phyloP scores from a whole-genome alignment of 306 rosid genomes.

The Psophocarpus tetragonolobus region DNA sequence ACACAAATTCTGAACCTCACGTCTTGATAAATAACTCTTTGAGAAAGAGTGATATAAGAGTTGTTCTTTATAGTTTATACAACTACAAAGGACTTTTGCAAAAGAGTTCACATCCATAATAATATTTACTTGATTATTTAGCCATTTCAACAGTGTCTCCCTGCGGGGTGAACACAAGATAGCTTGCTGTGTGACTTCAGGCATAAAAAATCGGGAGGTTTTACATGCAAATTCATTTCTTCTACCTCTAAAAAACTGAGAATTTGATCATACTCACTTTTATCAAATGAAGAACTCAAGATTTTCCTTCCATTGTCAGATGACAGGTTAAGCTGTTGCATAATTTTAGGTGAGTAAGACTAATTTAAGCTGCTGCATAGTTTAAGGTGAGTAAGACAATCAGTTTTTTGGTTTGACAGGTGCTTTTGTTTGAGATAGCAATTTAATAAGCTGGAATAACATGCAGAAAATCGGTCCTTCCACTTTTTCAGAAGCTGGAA shows the following conservation, averaged over 20 bases:
- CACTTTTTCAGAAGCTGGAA: no score
- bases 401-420: no score
- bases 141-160: constrained; percentile 48
- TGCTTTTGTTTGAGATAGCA: no score
- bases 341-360: no score
- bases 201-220: constrained; percentile 47
- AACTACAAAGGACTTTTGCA: constrained; percentile 34
- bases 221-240: constrained; percentile 41
- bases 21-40: constrained; percentile 7
- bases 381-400: no score
- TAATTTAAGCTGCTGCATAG: no score
- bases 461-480: no score
- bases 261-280: constrained; percentile 37
- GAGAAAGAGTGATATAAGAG: constrained; percentile 46
- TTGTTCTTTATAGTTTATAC: constrained; percentile 21
- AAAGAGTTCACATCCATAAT: constrained; percentile 15
- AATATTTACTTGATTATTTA: constrained; percentile 29
- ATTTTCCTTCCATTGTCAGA: constrained; percentile 55
- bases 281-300: constrained; percentile 59
- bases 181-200: constrained; percentile 53
- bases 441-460: no score
- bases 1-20: constrained; percentile 32
- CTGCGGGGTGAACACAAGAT: constrained; percentile 17
- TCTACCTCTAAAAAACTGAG: constrained; percentile 57
- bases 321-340: constrained; percentile 47